Base-by-base conservation (phyloP, 176 grass and related monocot species). In the Metroxylon sagu region DNA sequence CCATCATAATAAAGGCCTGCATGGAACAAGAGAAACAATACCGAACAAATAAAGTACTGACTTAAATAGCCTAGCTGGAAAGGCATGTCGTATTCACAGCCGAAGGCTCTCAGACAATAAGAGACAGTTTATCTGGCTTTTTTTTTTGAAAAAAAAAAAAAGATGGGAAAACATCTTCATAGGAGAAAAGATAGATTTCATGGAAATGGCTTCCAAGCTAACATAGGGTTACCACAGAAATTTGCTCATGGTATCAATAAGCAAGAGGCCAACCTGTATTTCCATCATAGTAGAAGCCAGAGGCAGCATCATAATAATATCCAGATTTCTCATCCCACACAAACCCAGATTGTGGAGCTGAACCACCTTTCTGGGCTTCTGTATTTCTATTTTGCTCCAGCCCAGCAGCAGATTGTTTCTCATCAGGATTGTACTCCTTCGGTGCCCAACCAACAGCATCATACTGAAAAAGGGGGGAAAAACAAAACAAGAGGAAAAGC, bases 271-370 rank as follows among this genome's bases (percentile, higher is more conserved):
- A 52, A 98, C 93, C 87, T 18, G 93, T 85, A 80, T 88, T 98
- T 85, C 93, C 93, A 81, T 98, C 93, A 68, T 98, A 98, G 74
- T 98, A 98, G 62, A 98, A 98, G 59, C 93, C 93, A 67, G 93
- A 98, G 50, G 87, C 31, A 71, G 93, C 89, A 83, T 98, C 93
- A 59, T 85, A 98, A 71, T 98, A 98, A 71, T 98, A 98, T 52
- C 93, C 93, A 18, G 87, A 98, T 58, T 98, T 98, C 67, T 98
- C 93, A 67, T 98, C 87, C 93, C 93, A 98, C 60, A 92, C 93
- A 80, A 98, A 98, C 65, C 93, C 93, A 21, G 84, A 79, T 57
- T 98, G 79, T 53, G 82, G 48, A 78, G 79, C 71, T 54, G 84
- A 71, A 65, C 39, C 73, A 59, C 70, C 65, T 50, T 77, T 77